Evolutionary conservation across 2,329 filamentous ascomycete species (phyloP).

Genomic region (Fusarium temperatum): DNA sequence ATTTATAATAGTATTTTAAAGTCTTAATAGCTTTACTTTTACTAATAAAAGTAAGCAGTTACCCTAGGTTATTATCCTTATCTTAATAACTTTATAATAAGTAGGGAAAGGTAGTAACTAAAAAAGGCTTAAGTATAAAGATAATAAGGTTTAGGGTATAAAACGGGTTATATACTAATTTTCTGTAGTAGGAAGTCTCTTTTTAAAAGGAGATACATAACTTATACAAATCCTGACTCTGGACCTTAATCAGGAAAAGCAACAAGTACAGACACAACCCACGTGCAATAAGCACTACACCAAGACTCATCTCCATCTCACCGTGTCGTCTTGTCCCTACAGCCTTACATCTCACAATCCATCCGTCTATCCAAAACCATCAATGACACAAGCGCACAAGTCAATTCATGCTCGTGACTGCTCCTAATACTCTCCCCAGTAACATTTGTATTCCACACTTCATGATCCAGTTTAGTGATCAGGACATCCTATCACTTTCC

Average conservation of each 20-base stretch:
- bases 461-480: not conserved
- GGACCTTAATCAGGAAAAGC: not conserved
- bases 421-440: not conserved
- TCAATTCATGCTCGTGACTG: not conserved
- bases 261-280: conserved; percentile 20
- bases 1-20: too few relatives aligned
- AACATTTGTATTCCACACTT: not conserved
- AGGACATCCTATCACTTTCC: not conserved
- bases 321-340: not conserved
- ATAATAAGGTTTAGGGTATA: too few relatives aligned
- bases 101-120: too few relatives aligned
- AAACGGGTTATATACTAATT: too few relatives aligned
- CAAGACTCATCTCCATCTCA: conserved; percentile 7
- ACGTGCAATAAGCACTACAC: conserved; percentile 16
- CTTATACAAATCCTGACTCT: too few relatives aligned
- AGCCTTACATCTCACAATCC: conserved; percentile 23
- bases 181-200: too few relatives aligned
- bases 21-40: too few relatives aligned
- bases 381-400: not conserved
- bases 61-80: too few relatives aligned
- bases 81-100: too few relatives aligned
- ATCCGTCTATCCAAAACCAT: conserved; percentile 7
- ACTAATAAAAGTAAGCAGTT: too few relatives aligned
- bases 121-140: too few relatives aligned
- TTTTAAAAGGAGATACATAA: too few relatives aligned